Evolutionary conservation across 2,329 filamentous ascomycete species (phyloP).

Genomic region (Cercospora zeina): DNA sequence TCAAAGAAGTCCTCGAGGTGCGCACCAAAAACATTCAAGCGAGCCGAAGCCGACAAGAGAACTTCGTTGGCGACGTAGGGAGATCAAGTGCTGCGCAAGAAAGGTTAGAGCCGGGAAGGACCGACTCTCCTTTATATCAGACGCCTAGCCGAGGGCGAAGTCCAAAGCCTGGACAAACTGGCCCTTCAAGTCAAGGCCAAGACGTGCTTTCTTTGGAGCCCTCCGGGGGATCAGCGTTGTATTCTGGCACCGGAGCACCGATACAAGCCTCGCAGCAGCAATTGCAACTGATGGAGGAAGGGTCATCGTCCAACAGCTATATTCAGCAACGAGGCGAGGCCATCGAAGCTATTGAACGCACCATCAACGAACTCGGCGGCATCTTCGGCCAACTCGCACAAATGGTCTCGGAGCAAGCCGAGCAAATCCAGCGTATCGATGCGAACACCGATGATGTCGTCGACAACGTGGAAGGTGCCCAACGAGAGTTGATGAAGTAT

Average conservation of each 20-base stretch:
- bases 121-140: conserved; percentile 69
- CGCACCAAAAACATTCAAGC: conserved; percentile 98
- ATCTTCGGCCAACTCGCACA: conserved; percentile 93
- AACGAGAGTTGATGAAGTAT: conserved; percentile 93
- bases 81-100: conserved; percentile 46
- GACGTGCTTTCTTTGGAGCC: conserved; percentile 56
- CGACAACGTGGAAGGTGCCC: conserved; percentile 95
- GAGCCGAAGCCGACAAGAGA: conserved; percentile 85
- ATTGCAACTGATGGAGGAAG: conserved; percentile 84
- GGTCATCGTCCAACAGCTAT: conserved; percentile 79
- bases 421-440: conserved; percentile 96
- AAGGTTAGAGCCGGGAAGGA: conserved; percentile 46
- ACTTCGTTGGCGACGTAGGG: conserved; percentile 89
- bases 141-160: conserved; percentile 69
- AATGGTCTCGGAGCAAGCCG: conserved; percentile 96
- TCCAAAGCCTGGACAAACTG: conserved; percentile 45
- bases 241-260: conserved; percentile 37
- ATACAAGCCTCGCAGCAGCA: conserved; percentile 65
- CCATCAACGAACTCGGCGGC: conserved; percentile 84
- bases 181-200: conserved; percentile 23
- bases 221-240: conserved; percentile 41
- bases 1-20: conserved; percentile 95
- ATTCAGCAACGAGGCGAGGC: conserved; percentile 92
- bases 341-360: conserved; percentile 94
- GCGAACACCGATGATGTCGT: conserved; percentile 98